Conservation (phyloP, 2,329 filamentous ascomycete genomes). For the Neocatenulostroma microsporum region DNA sequence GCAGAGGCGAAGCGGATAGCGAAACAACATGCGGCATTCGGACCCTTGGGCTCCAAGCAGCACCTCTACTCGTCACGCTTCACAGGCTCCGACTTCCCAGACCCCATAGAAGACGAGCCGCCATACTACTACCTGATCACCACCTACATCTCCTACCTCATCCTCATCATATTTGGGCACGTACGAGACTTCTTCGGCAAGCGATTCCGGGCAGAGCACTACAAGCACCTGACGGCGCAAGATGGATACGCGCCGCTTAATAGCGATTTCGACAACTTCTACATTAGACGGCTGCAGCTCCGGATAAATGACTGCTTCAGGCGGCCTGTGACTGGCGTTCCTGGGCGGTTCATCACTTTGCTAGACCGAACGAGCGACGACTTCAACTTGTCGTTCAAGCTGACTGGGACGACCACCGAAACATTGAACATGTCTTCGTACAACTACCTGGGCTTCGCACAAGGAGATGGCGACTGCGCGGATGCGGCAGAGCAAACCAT, state of each 20-base stretch:
- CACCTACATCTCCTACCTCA: conserved; percentile 95
- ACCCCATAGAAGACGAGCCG: conserved; percentile 87
- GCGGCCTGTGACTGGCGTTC: conserved; percentile 83
- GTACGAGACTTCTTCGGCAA: conserved; percentile 97
- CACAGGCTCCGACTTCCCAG: conserved; percentile 67
- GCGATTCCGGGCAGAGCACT: conserved; percentile 79
- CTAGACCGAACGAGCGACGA: conserved; percentile 86
- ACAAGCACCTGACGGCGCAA: conserved; percentile 70
- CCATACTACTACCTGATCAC: conserved; percentile 96
- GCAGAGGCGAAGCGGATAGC: conserved; percentile 70
- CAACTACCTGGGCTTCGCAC: conserved; percentile 97
- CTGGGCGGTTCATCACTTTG: conserved; percentile 86
- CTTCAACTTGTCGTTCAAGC: conserved; percentile 82
- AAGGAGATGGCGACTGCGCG: conserved; percentile 93
- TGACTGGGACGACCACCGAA: conserved; percentile 84
- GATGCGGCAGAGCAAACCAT: conserved; percentile 83
- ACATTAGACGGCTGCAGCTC: conserved; percentile 84
- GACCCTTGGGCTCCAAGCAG: conserved; percentile 67
- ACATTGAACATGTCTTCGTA: conserved; percentile 99
- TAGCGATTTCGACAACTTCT: conserved; percentile 98
- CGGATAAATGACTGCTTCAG: conserved; percentile 96
- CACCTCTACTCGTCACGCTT: conserved; percentile 89
- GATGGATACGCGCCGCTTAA: conserved; percentile 94
- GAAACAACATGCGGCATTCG: conserved; percentile 82
- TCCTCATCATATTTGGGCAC: conserved; percentile 91